phyloP scores from a whole-genome alignment of 805 yeast species.

The Scheffersomyces lignosus region DNA sequence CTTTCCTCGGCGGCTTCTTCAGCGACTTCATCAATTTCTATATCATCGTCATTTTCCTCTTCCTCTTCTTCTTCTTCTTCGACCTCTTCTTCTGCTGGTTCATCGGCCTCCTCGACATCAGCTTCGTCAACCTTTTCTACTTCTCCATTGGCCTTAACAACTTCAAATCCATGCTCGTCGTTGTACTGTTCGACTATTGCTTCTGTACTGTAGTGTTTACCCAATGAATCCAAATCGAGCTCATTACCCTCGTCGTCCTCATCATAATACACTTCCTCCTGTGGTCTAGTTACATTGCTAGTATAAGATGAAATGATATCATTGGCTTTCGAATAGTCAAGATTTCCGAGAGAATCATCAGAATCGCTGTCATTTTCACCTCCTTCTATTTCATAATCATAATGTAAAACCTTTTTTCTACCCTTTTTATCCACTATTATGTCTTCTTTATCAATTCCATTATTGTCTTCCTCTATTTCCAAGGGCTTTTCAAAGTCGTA shows the following conservation, averaged over 20 bases:
- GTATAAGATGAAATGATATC: slow-evolving; percentile 11
- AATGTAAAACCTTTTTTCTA: slow-evolving; percentile 28
- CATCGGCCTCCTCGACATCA: slow-evolving; percentile 5
- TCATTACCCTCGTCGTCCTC: slow-evolving; percentile 45
- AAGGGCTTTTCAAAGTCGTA: slow-evolving; percentile 39
- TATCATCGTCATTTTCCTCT: no score
- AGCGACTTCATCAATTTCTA: no score
- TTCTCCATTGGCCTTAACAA: slow-evolving; percentile 3
- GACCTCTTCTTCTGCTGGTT: slow-evolving; percentile 8
- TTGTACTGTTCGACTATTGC: slow-evolving; percentile 25
- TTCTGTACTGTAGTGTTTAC: slow-evolving; percentile 26
- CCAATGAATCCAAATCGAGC: slow-evolving; percentile 30
- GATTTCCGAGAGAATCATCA: slow-evolving; percentile 6
- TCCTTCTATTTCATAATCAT: slow-evolving; percentile 37
- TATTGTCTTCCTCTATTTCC: slow-evolving; percentile 35
- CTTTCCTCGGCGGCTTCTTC: slow-evolving; percentile 7
- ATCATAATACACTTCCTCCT: slow-evolving; percentile 31
- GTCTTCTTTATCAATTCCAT: slow-evolving; percentile 32
- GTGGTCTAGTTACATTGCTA: slow-evolving; percentile 17
- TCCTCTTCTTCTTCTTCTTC: slow-evolving; percentile 10
- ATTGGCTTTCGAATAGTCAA: slow-evolving; percentile 6
- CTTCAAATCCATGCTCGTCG: slow-evolving; percentile 20
- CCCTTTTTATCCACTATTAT: slow-evolving; percentile 39
- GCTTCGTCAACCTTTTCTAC: slow-evolving; percentile 3
- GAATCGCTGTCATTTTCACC: slow-evolving; percentile 22